Percentiles rank a stretch among this genome's conserved stretches.
phyloP scores from a whole-genome alignment of 768 basidiomycete species.

The Tricholoma flavovirens region DNA sequence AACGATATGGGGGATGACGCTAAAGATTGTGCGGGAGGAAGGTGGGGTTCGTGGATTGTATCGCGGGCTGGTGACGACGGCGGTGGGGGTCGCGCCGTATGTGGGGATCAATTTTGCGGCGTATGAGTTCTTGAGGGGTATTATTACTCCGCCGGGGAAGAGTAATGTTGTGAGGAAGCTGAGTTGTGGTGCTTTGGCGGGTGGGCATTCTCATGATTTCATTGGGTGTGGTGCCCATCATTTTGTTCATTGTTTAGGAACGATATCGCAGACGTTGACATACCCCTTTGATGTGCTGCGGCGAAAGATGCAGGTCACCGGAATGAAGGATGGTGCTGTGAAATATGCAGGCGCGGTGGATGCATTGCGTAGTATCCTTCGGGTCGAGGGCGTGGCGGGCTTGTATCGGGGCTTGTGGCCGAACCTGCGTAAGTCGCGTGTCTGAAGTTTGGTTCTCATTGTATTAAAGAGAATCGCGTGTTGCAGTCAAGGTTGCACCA shows the following conservation, averaged over 20 bases:
- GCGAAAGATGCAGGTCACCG: conserved; percentile 92
- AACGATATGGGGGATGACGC: conserved; percentile 83
- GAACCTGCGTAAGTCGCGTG: conserved; percentile 62
- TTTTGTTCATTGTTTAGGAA: conserved; percentile 37
- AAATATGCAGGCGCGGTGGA: conserved; percentile 80
- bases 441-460: conserved; percentile 1
- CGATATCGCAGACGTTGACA: conserved; percentile 89
- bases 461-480: conserved; percentile 6
- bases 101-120: conserved; percentile 92
- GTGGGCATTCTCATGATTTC: conserved; percentile 29
- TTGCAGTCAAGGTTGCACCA: conserved; percentile 81
- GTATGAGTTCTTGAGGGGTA: conserved; percentile 76
- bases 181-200: conserved; percentile 81
- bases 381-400: conserved; percentile 68
- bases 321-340: conserved; percentile 58
- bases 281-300: conserved; percentile 95
- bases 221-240: not conserved
- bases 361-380: conserved; percentile 63
- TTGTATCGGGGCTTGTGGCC: conserved; percentile 88
- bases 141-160: conserved; percentile 81
- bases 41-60: conserved; percentile 86
- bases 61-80: conserved; percentile 78
- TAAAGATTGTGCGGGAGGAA: conserved; percentile 87
- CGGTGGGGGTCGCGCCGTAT: conserved; percentile 86
- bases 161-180: conserved; percentile 64